phyloP scores from a whole-genome alignment of 2,329 filamentous ascomycete genomes.

The Lasiodiplodia sp. region DNA sequence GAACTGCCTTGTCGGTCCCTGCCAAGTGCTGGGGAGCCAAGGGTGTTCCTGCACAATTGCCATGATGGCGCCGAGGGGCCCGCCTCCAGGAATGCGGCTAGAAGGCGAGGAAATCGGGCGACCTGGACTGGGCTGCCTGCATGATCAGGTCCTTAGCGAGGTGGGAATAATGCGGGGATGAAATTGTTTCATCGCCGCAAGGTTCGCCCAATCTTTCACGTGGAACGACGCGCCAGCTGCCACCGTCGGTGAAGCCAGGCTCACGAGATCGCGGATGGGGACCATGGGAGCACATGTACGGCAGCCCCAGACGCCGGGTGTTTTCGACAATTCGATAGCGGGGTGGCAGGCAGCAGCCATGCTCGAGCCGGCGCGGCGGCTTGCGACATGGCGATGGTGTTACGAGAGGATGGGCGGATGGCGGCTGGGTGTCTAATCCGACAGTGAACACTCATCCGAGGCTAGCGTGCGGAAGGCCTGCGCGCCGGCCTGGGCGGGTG shows the following conservation, averaged over 20 bases:
- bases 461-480: not conserved
- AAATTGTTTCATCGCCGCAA: conserved; percentile 15
- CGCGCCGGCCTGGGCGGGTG: not conserved
- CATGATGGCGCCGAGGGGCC: not conserved
- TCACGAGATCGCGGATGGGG: conserved; percentile 3
- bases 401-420: conserved; percentile 9
- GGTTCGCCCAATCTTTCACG: not conserved
- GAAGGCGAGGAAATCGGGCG: not conserved
- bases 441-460: not conserved
- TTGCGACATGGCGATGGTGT: not conserved
- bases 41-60: conserved; percentile 2
- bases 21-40: not conserved
- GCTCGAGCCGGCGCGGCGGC: not conserved
- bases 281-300: not conserved
- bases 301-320: too few relatives aligned
- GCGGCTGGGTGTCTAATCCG: not conserved
- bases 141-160: conserved; percentile 10
- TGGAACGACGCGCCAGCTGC: conserved; percentile 17
- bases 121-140: not conserved
- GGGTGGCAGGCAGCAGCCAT: too few relatives aligned
- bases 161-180: conserved; percentile 15
- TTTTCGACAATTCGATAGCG: too few relatives aligned
- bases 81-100: not conserved
- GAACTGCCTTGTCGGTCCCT: not conserved
- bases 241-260: not conserved